Evolutionary conservation across 139 green algal genomes (phyloP), one percentile per base, ranked within the genome.

Genomic region (Limnomonas spitsbergensis): DNA sequence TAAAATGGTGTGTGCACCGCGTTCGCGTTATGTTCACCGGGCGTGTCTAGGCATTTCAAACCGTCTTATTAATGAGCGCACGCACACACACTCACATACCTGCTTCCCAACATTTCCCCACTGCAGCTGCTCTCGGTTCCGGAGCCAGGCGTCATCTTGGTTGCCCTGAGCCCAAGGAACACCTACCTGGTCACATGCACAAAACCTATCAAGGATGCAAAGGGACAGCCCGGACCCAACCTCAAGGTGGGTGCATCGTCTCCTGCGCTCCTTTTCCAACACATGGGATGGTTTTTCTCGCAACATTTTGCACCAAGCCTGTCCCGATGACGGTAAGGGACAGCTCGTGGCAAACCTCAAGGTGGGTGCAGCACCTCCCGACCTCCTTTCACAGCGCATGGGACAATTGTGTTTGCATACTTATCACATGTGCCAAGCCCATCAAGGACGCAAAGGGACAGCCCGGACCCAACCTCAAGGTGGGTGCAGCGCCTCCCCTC

Each of bases 331-430:
- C 3, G 78, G 53, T 39, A 56, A 81, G 26, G 86, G 83, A 52
- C 85, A 88, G 39, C 27, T 71, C 9, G 76, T 78, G 29, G 90
- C 90, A 76, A 94, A 94, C 78, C 81, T 94, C 35, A 90, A 92
- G 79, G 88, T 90, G 66, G 24, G 32, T n/a, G n/a, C n/a, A n/a
- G n/a, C n/a, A n/a, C n/a, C n/a, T n/a, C n/a, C n/a, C n/a, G n/a
- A n/a, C n/a, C n/a, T n/a, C n/a, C n/a, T n/a, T n/a, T n/a, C n/a
- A n/a, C n/a, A n/a, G n/a, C n/a, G n/a, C n/a, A n/a, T n/a, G n/a
- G n/a, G n/a, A n/a, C n/a, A n/a, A n/a, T n/a, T n/a, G n/a, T n/a
- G n/a, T n/a, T n/a, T 36, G 2, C 1, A 2, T 24, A 1, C 32
- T 96, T 4, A 53, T 88, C 38, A 93, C 89, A 4, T 92, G 82